These are phyloP conservation scores for Taphrina sp. DNA, from an alignment of 1,139 yeast species.

Conservation along the genomic window DNA sequence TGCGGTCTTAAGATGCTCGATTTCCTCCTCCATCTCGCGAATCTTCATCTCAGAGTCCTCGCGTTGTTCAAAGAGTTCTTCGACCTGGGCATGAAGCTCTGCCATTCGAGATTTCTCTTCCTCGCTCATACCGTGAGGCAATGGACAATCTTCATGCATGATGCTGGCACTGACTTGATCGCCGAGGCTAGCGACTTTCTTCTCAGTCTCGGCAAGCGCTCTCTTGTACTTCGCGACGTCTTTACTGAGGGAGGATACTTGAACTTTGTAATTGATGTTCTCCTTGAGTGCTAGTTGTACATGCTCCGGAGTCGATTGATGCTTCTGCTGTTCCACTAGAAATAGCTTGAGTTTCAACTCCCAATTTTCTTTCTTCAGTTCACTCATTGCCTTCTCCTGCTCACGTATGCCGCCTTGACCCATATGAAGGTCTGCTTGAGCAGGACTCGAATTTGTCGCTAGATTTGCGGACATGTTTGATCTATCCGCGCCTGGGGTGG, in stretches of 20 bases:
- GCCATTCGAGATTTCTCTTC: slow-evolving; percentile 26
- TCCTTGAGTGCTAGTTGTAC: slow-evolving; percentile 36
- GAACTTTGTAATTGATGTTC: slow-evolving; percentile 38
- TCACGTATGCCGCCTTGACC: slow-evolving; percentile 25
- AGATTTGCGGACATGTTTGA: not conserved
- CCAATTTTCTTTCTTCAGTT: slow-evolving; percentile 40
- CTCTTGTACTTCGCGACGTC: slow-evolving; percentile 36
- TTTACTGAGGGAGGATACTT: slow-evolving; percentile 35
- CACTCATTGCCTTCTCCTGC: slow-evolving; percentile 38
- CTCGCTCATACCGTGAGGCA: slow-evolving; percentile 31
- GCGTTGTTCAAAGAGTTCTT: slow-evolving; percentile 11
- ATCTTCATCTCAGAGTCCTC: slow-evolving; percentile 24
- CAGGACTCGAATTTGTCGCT: not conserved
- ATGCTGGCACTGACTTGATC: slow-evolving; percentile 26
- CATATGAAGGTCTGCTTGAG: not conserved
- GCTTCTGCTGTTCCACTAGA: slow-evolving; percentile 36
- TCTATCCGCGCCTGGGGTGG: not conserved
- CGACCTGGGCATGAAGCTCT: slow-evolving; percentile 11
- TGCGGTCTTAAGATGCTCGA: slow-evolving; percentile 1
- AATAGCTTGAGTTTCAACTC: slow-evolving; percentile 38
- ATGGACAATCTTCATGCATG: slow-evolving; percentile 16
- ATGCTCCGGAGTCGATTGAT: slow-evolving; percentile 39
- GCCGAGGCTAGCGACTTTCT: slow-evolving; percentile 29
- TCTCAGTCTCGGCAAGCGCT: slow-evolving; percentile 37
- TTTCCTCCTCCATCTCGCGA: slow-evolving; percentile 23